Evolutionary conservation across 148 eudicot genomes (phyloP).

Genomic region (Camellia sinensis): DNA sequence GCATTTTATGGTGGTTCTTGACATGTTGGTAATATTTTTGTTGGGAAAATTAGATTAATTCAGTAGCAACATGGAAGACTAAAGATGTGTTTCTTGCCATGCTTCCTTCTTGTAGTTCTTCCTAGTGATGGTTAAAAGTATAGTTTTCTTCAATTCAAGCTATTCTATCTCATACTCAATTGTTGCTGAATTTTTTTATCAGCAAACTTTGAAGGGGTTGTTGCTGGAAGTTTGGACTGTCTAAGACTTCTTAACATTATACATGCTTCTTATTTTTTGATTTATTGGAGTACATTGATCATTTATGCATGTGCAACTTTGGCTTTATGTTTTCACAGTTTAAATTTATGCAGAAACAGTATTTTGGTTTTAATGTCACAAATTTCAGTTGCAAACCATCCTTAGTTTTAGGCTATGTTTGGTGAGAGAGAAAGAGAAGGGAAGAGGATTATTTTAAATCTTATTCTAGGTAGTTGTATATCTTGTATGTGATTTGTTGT

Average conservation of each 20-base stretch:
- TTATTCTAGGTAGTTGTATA: background rate
- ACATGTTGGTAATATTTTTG: background rate
- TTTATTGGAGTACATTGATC: background rate
- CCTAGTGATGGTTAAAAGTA: background rate
- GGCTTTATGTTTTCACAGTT: no score
- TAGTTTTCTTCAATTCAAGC: background rate
- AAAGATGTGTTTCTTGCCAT: background rate
- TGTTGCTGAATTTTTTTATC: background rate
- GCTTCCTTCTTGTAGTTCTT: background rate
- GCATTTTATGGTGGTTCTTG: background rate
- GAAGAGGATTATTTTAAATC: background rate
- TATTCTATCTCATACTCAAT: background rate
- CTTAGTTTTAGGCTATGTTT: background rate
- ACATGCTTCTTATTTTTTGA: background rate
- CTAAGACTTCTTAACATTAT: background rate
- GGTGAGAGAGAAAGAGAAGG: background rate
- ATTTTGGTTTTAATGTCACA: background rate
- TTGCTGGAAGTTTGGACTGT: background rate
- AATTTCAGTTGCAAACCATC: background rate
- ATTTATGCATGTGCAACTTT: background rate
- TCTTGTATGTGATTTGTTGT: background rate
- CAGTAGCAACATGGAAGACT: background rate
- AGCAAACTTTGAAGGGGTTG: background rate
- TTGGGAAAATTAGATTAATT: background rate
- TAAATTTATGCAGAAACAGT: no score